Conservation (phyloP, 169 alveolate species). For the Plasmodium fragile region DNA sequence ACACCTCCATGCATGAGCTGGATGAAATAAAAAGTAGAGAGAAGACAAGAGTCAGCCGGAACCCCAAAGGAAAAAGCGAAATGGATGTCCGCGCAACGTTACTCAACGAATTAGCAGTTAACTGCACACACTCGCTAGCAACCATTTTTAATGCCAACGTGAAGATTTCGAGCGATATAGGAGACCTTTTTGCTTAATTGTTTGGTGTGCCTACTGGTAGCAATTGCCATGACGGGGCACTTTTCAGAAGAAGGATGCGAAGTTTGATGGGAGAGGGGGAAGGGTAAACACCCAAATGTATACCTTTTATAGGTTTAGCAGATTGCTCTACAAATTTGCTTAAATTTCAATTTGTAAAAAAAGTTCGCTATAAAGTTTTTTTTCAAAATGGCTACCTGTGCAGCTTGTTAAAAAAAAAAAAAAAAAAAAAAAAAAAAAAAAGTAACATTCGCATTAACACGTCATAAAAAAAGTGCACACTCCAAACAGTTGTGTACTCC, state of each 20-base stretch:
- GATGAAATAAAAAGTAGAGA: slow-evolving; percentile 2
- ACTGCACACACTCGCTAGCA: slow-evolving; percentile 38
- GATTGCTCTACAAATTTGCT: neutral
- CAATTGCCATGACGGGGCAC: neutral
- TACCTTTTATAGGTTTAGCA: neutral
- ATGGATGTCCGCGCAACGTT: slow-evolving; percentile 4
- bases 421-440: slow-evolving; percentile 7
- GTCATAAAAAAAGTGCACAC: slow-evolving; percentile 1
- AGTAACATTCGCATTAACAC: neutral
- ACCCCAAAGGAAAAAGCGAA: neutral
- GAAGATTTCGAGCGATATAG: slow-evolving; percentile 28
- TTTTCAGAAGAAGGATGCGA: neutral
- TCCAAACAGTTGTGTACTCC: neutral
- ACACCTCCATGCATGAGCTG: slow-evolving; percentile 55
- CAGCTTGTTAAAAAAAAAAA: neutral
- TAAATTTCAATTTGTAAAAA: neutral
- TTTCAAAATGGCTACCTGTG: slow-evolving; percentile 12
- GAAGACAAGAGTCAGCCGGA: neutral
- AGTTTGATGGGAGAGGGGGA: neutral
- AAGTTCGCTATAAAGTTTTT: neutral
- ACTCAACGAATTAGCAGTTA: slow-evolving; percentile 12
- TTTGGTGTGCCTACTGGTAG: neutral
- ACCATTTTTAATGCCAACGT: slow-evolving; percentile 44
- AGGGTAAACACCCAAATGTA: neutral
- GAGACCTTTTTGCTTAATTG: slow-evolving; percentile 16